A percentile compares a stretch with the other conserved stretches of the same genome.
Evolutionary conservation across 805 yeast species (phyloP).

Genomic region (Yamadazyma laniorum): DNA sequence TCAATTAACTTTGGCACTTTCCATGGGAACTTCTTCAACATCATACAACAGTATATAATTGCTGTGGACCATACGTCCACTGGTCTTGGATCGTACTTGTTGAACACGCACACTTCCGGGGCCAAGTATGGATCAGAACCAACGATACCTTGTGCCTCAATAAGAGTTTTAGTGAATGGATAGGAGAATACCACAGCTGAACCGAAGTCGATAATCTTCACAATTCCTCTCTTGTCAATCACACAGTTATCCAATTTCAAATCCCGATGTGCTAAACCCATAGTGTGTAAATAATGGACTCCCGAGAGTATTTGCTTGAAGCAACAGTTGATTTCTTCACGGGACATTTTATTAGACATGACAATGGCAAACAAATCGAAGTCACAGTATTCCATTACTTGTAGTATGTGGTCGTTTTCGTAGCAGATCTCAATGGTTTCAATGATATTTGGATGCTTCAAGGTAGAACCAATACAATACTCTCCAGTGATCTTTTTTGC

Average conservation of each 20-base stretch:
- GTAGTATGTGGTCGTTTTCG: constrained; percentile 69
- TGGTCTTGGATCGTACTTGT: constrained; percentile 68
- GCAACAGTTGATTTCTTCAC: constrained; percentile 81
- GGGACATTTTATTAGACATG: constrained; percentile 79
- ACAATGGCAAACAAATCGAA: constrained; percentile 83
- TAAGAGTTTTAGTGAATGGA: constrained; percentile 61
- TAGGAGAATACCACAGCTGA: constrained; percentile 79
- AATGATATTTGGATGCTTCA: constrained; percentile 78
- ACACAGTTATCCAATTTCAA: constrained; percentile 82
- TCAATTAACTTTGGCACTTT: constrained; percentile 72
- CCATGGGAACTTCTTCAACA: constrained; percentile 84
- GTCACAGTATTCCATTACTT: constrained; percentile 94
- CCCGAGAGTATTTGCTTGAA: constrained; percentile 73
- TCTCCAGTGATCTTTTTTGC: constrained; percentile 89
- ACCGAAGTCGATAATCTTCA: constrained; percentile 81
- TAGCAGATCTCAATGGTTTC: constrained; percentile 74
- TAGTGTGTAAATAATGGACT: constrained; percentile 67
- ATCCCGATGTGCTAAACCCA: constrained; percentile 83
- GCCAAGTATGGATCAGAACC: constrained; percentile 88
- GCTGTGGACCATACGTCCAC: constrained; percentile 87
- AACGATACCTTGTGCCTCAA: constrained; percentile 70
- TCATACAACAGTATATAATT: constrained; percentile 84
- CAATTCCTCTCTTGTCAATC: constrained; percentile 66
- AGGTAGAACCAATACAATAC: constrained; percentile 79
- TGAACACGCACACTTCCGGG: constrained; percentile 67